These are phyloP conservation scores for Wickerhamiella brachini DNA, from an alignment of 805 yeast species.

Conservation along the genomic window DNA sequence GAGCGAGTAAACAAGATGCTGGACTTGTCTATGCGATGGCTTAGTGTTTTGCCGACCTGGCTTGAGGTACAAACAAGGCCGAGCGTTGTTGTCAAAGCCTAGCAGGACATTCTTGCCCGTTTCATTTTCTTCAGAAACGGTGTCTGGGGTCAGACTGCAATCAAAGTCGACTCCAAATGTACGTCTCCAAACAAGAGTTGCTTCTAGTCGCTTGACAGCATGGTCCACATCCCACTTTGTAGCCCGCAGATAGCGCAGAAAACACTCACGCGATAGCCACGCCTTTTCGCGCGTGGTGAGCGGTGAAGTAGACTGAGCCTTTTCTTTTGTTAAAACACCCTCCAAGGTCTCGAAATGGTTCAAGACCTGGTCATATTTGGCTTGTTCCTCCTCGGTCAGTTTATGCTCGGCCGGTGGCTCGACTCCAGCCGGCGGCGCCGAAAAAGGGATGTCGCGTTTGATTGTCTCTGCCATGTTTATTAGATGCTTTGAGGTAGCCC, in stretches of 20 bases:
- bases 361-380: slow-evolving; percentile 49
- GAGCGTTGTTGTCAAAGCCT: slow-evolving; percentile 77
- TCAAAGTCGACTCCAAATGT: slow-evolving; percentile 61
- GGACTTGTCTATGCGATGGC: slow-evolving; percentile 82
- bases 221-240: slow-evolving; percentile 74
- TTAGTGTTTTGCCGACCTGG: slow-evolving; percentile 96
- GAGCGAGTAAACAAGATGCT: slow-evolving; percentile 82
- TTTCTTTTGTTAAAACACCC: slow-evolving; percentile 35
- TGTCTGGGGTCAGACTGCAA: slow-evolving; percentile 21
- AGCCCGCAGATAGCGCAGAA: slow-evolving; percentile 80
- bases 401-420: slow-evolving; percentile 36
- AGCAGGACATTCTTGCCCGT: slow-evolving; percentile 86
- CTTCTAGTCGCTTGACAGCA: slow-evolving; percentile 59
- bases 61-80: slow-evolving; percentile 86
- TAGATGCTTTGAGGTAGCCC: no score
- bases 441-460: slow-evolving; percentile 35
- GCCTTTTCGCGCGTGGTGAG: slow-evolving; percentile 51
- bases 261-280: slow-evolving; percentile 89
- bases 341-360: slow-evolving; percentile 42
- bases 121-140: slow-evolving; percentile 51
- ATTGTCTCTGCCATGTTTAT: neutral
- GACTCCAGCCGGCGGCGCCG: slow-evolving; percentile 36
- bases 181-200: slow-evolving; percentile 84
- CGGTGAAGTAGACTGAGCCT: slow-evolving; percentile 25
- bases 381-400: slow-evolving; percentile 41